Conservation (phyloP, 306 rosid genomes). For the Hippophae tibetana region DNA sequence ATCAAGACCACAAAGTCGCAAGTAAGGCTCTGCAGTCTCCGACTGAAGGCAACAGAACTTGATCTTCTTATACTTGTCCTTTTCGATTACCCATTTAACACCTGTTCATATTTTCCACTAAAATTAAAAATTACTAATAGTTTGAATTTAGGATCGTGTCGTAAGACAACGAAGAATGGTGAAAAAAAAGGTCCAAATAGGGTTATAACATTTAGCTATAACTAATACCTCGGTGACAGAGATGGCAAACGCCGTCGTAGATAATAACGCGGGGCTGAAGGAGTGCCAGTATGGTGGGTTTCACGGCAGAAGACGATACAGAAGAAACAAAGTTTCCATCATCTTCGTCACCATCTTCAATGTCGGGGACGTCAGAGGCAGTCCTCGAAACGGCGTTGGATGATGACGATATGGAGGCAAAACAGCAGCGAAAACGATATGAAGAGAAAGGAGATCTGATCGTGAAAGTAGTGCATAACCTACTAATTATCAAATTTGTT, state of each 20-base stretch:
- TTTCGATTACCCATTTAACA: slow-evolving; percentile 60
- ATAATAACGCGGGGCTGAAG: slow-evolving; percentile 71
- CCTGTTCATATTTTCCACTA: slow-evolving; percentile 19
- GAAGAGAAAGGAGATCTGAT: too few relatives aligned
- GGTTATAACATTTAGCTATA: too few relatives aligned
- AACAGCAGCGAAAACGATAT: background rate
- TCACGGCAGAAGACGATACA: slow-evolving; percentile 8
- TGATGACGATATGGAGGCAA: background rate
- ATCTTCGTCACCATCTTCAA: slow-evolving; percentile 12
- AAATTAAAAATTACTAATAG: background rate
- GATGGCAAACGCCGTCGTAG: slow-evolving; percentile 69
- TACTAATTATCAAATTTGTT: too few relatives aligned
- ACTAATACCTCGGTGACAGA: slow-evolving; percentile 52
- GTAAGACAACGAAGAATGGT: slow-evolving; percentile 1
- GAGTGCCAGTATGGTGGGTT: slow-evolving; percentile 22
- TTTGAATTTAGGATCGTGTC: too few relatives aligned
- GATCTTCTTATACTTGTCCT: slow-evolving; percentile 55
- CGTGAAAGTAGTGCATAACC: too few relatives aligned
- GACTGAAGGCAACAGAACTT: slow-evolving; percentile 73
- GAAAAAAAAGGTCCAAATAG: background rate
- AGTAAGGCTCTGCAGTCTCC: slow-evolving; percentile 56
- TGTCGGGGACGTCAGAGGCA: slow-evolving; percentile 19
- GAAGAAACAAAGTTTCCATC: slow-evolving; percentile 1
- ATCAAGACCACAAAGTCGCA: slow-evolving; percentile 51
- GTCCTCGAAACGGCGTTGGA: slow-evolving; percentile 4